These are phyloP conservation scores for Colletotrichum camelliae DNA, from an alignment of 2,329 filamentous ascomycete species.

Conservation along the genomic window DNA sequence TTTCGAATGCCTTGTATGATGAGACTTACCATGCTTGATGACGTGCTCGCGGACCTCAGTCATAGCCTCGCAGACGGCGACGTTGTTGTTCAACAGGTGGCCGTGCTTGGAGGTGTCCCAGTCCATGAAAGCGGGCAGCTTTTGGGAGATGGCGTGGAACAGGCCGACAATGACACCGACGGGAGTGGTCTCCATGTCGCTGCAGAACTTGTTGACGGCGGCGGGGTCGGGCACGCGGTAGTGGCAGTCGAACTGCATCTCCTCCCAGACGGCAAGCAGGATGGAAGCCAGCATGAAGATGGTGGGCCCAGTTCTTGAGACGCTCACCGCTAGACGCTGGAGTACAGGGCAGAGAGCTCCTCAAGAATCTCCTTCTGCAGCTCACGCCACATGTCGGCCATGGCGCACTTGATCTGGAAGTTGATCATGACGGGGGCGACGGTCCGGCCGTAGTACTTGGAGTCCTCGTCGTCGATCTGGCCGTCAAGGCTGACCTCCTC, in stretches of 20 bases:
- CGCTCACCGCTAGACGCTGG: constrained; percentile 97
- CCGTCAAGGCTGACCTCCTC: constrained; percentile 80
- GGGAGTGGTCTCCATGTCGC: constrained; percentile 94
- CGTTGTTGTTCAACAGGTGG: constrained; percentile 88
- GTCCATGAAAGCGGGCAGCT: constrained; percentile 88
- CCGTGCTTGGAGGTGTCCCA: constrained; percentile 95
- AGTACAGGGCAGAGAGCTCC: constrained; percentile 90
- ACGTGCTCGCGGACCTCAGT: constrained; percentile 94
- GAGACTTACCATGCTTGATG: constrained; percentile 83
- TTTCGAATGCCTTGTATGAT: not conserved
- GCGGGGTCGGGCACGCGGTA: constrained; percentile 87
- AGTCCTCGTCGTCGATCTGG: constrained; percentile 84
- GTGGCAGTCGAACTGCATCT: constrained; percentile 98
- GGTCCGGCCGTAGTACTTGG: constrained; percentile 88
- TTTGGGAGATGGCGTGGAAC: constrained; percentile 97
- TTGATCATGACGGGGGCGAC: constrained; percentile 99
- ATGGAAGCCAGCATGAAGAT: constrained; percentile 98
- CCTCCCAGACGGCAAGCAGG: constrained; percentile 92
- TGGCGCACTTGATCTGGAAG: constrained; percentile 97
- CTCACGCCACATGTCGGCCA: constrained; percentile 98
- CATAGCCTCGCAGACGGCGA: constrained; percentile 92
- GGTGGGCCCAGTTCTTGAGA: constrained; percentile 98
- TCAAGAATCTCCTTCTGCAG: constrained; percentile 95
- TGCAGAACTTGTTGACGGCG: constrained; percentile 92
- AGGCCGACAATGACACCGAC: constrained; percentile 96